Evolutionary conservation across 768 basidiomycete species (phyloP), one percentile per base, ranked within the genome.

Genomic region (Filobasidium floriforme): DNA sequence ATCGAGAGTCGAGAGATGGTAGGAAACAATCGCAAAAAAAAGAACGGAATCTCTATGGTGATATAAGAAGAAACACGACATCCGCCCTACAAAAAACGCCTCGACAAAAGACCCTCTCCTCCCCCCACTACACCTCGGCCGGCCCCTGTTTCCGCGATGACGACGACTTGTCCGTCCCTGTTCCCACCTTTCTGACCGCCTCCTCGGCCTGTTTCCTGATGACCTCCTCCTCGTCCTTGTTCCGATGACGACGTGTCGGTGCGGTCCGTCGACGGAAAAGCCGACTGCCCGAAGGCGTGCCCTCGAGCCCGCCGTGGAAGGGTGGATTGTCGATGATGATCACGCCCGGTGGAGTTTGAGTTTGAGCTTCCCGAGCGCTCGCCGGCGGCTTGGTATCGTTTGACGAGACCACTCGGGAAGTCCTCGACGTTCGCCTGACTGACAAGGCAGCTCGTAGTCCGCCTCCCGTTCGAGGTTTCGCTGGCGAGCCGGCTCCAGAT

Each of bases 231-330:
- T 63, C 62, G 52, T 68, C 62, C 59, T 64, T 64, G 59, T 68
- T 68, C 3, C 26, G 46, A 41, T 41, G 37, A 46, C 49, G 18
- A 28, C 60, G 28, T 4, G 63, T 61, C 1, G 67, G 67, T 14
- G 67, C 63, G 40, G 67, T 68, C 67, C 63, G 52, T 57, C 67
- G 40, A 32, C 67, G n/a, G 59, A 59, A 61, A 18, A 68, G 32
- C 7, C 65, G 37, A 7, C 60, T 37, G 11, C 32, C n/a, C 22
- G 60, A n/a, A 22, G 46, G 24, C 26, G 19, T 37, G 4, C 37
- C 22, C 19, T 46, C 46, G 46, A 24, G 15, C 2, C 61, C 22
- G 1, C 62, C 67, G 43, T 40, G 59, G 12, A 68, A 44, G 28
- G 63, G 63, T 22, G 67, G 63, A 22, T 68, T 68, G 28, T 68